Evolutionary conservation across 1,284 basidiomycete genomes (phyloP).

Genomic region (Pascua guehoae): DNA sequence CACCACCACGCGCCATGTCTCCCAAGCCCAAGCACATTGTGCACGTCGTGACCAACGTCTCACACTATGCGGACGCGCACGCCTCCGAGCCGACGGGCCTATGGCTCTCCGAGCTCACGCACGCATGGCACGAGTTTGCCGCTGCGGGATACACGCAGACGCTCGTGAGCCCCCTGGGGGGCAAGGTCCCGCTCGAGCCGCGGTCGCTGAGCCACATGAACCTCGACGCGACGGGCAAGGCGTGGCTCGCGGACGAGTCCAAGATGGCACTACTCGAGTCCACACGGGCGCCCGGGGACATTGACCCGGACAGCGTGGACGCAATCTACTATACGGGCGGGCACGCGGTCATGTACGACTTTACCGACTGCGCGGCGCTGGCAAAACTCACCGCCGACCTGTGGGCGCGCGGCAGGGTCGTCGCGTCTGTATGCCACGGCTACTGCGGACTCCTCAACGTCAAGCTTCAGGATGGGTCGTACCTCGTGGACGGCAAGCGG

Average conservation of each 20-base stretch:
- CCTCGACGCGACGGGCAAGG: conserved; percentile 4
- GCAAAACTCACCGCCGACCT: conserved; percentile 6
- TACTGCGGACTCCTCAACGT: conserved; percentile 9
- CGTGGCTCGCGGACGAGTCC: neutral
- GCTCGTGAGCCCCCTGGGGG: conserved; percentile 2
- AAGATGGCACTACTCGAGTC: conserved; percentile 1
- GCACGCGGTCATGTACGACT: conserved; percentile 17
- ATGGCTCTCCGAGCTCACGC: conserved; percentile 7
- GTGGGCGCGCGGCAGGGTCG: conserved; percentile 10
- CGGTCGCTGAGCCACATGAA: neutral
- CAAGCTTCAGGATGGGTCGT: conserved; percentile 1
- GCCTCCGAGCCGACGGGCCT: conserved; percentile 1
- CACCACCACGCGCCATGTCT: too few species aligned
- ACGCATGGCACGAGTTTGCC: conserved; percentile 4
- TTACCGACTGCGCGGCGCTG: conserved; percentile 4
- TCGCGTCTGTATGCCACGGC: conserved; percentile 16
- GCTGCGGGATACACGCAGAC: neutral
- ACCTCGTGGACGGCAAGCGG: conserved; percentile 7
- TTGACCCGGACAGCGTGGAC: conserved; percentile 2
- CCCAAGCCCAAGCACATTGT: neutral
- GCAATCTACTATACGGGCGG: conserved; percentile 15
- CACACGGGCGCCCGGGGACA: neutral
- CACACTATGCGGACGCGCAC: conserved; percentile 1
- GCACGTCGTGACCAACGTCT: conserved; percentile 7
- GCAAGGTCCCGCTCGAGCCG: conserved; percentile 6